These are phyloP conservation scores for Aristolochia contorta DNA, from an alignment of 164 flowering plant species.

Conservation along the genomic window DNA sequence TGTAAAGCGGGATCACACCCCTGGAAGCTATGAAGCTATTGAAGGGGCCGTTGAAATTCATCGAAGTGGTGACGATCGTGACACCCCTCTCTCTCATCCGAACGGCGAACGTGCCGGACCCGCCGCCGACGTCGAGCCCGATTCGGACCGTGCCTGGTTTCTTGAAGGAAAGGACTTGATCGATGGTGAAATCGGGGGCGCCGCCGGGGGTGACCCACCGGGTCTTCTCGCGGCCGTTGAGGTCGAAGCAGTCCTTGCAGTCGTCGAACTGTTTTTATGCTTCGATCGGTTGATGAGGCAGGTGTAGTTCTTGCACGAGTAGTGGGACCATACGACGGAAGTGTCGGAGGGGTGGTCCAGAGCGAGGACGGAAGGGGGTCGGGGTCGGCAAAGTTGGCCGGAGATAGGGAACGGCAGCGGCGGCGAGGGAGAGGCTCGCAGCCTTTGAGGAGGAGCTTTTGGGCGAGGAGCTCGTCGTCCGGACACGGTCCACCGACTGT, in stretches of 20 bases:
- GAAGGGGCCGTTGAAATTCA: constrained; percentile 68
- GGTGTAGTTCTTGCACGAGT: constrained; percentile 47
- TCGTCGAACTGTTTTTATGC: constrained; percentile 35
- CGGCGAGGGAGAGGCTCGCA: constrained; percentile 76
- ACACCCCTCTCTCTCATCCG: constrained; percentile 52
- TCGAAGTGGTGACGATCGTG: constrained; percentile 52
- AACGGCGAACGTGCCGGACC: constrained; percentile 49
- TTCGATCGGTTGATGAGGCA: constrained; percentile 45
- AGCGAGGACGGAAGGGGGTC: constrained; percentile 34
- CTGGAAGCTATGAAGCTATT: constrained; percentile 53
- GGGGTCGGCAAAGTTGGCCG: constrained; percentile 29
- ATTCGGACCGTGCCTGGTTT: constrained; percentile 41
- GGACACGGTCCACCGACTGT: constrained; percentile 43
- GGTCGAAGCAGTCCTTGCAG: constrained; percentile 68
- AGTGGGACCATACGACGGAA: constrained; percentile 50
- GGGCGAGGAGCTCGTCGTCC: constrained; percentile 46
- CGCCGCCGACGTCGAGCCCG: constrained; percentile 73
- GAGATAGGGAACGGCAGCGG: constrained; percentile 43
- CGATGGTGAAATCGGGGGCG: constrained; percentile 39
- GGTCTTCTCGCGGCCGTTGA: constrained; percentile 32
- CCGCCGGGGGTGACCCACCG: constrained; percentile 23
- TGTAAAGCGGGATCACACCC: constrained; percentile 50
- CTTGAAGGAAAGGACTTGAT: constrained; percentile 33
- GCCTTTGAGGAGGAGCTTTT: constrained; percentile 53
- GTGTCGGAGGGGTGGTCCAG: constrained; percentile 46